Percentiles rank a stretch among this genome's conserved stretches.
phyloP scores from a whole-genome alignment of 1,139 yeast genomes.

The Geotrichum restrictum region DNA sequence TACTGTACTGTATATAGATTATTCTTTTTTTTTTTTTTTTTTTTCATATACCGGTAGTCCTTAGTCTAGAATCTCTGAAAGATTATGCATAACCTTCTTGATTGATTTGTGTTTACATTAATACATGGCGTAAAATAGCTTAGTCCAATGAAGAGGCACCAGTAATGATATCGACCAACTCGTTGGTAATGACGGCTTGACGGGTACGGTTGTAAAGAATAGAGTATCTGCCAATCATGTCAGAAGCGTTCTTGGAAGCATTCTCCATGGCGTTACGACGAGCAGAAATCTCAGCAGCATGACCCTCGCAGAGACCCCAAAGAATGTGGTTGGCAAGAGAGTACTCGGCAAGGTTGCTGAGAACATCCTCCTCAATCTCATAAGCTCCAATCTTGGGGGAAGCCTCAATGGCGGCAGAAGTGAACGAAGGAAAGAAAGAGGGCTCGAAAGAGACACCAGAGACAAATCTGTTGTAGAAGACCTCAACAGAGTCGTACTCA shows the following conservation, averaged over 20 bases:
- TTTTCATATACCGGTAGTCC: too few relatives aligned
- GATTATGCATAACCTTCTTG: background rate
- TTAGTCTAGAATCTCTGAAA: background rate
- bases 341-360: slow-evolving; percentile 63
- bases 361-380: slow-evolving; percentile 70
- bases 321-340: slow-evolving; percentile 85
- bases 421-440: slow-evolving; percentile 60
- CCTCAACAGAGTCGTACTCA: slow-evolving; percentile 70
- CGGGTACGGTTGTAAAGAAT: slow-evolving; percentile 98
- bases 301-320: slow-evolving; percentile 95
- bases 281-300: slow-evolving; percentile 96
- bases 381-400: slow-evolving; percentile 86
- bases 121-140: slow-evolving; percentile 19
- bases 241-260: slow-evolving; percentile 99
- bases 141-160: slow-evolving; percentile 99
- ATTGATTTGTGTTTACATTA: slow-evolving; percentile 6
- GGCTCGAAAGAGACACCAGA: slow-evolving; percentile 92
- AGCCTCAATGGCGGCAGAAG: slow-evolving; percentile 67
- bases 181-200: slow-evolving; percentile 99
- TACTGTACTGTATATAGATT: too few relatives aligned
- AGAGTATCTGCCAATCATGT: slow-evolving; percentile 93
- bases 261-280: slow-evolving; percentile 99
- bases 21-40: too few relatives aligned
- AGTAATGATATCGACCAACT: slow-evolving; percentile 97
- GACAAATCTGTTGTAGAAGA: slow-evolving; percentile 82